Base-by-base conservation (phyloP, 1,139 yeast genomes). In the Geotrichum carabidarum region DNA sequence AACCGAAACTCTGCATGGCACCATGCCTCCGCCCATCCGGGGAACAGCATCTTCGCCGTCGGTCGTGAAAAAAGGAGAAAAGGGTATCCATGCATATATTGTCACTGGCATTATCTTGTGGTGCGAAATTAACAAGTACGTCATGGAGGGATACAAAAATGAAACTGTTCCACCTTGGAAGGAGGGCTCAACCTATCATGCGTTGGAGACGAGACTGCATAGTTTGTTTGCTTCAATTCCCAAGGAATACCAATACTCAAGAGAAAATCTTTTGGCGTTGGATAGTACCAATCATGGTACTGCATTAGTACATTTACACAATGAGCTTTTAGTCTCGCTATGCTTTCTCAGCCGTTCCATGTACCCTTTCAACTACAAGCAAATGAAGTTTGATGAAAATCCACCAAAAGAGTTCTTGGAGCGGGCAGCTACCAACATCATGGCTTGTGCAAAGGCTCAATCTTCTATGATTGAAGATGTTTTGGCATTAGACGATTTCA, bases 111-210 rank as follows among this genome's bases (percentile, higher is more conserved):
- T 63, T 8, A 57, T 68, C 41, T 50, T 70, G 48, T 70, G 73
- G 73, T 69, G 71, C 41, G 65, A 66, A 42, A 62, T 66, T 48
- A 65, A 66, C 49, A 60, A 60, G 22, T 68, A 67, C 53, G 66
- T 61, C 34, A 60, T 59, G 57, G 57, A 59, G 27, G 56, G 56
- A 18, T 48, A 57, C 27, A 44, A 44, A 14, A 51, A 58, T 22
- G 64, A 60, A 31, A 49, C 49, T 2, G 46, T 57, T 7, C 61
- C 63, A 11, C 68, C 68, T 4, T 63, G 68, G 67, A 49, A 58
- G 44, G 46, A 46, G 11, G 60, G 55, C 11, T 62, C 66, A 2
- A 46, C 55, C 34, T 63, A 58, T 48, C 49, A 42, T 7, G 42
- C 31, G 40, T 60, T 45, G 37, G 55, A 48, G 22, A 45, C 40